phyloP scores from a whole-genome alignment of 352 stramenopile species.

The Globisporangium orthogonon region DNA sequence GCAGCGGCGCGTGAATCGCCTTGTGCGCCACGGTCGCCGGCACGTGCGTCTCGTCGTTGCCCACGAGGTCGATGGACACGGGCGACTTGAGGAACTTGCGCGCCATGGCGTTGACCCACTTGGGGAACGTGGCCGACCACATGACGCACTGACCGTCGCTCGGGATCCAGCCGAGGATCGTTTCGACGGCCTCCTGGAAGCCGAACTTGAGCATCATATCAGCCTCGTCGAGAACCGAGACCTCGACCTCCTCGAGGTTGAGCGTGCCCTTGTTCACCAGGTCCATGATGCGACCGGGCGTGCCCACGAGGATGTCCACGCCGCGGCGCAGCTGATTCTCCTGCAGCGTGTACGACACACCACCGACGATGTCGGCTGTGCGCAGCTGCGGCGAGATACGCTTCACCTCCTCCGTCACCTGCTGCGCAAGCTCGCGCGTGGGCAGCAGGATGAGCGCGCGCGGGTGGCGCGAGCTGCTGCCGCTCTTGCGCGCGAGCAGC shows the following conservation, averaged over 20 bases:
- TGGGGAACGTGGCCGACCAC: conserved; percentile 95
- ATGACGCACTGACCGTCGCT: conserved; percentile 89
- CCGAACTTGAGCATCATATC: conserved; percentile 99
- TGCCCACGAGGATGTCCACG: conserved; percentile 94
- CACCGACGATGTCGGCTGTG: conserved; percentile 91
- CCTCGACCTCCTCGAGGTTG: conserved; percentile 84
- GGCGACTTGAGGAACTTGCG: conserved; percentile 90
- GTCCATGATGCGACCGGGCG: conserved; percentile 96
- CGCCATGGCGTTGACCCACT: conserved; percentile 93
- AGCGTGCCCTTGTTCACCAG: conserved; percentile 92
- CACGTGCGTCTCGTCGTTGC: conserved; percentile 77
- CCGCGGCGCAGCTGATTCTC: conserved; percentile 87
- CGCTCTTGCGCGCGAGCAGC: conserved; percentile 34
- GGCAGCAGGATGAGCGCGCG: conserved; percentile 94
- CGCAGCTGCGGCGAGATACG: conserved; percentile 86
- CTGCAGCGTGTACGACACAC: conserved; percentile 91
- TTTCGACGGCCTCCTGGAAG: conserved; percentile 97
- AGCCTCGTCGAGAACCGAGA: conserved; percentile 94
- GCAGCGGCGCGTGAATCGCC: conserved; percentile 86
- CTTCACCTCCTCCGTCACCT: conserved; percentile 92
- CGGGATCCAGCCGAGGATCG: conserved; percentile 86
- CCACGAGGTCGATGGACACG: conserved; percentile 93
- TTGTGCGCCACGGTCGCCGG: conserved; percentile 88
- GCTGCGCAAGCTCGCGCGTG: conserved; percentile 95
- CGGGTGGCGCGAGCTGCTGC: conserved; percentile 40